Base-by-base conservation (phyloP, 2,329 filamentous ascomycete genomes). In the Pseudogymnoascus sp. region DNA sequence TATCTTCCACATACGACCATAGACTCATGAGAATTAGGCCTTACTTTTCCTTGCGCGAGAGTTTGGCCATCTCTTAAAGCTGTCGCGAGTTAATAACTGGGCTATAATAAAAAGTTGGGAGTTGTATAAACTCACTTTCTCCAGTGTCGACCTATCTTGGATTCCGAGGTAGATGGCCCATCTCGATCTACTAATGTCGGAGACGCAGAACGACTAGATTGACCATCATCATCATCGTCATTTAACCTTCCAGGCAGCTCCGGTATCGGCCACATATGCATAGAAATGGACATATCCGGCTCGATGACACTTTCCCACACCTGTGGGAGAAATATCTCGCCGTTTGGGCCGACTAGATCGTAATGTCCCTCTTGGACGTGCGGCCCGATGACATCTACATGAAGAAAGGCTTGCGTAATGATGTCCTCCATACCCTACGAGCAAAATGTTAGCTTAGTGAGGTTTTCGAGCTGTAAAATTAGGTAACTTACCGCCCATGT, bases 231-330 rank as follows among this genome's bases (percentile, higher is more conserved):
- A 6, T 7, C 19, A 6, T 39, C 14, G 6, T 7, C 6, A 39
- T 14, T 36, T 10, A 4, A 16, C 2, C n/a, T 39, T 39, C 6
- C n/a, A 14, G 36, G 14, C 36, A 3, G 71, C 43, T 83, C 81
- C 11, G 81, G 80, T 69, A 83, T 78, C 8, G 82, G 82, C 82
- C 82, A 85, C 79, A 85, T 81, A 69, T 83, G 82, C 85, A 87
- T 87, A 6, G 82, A 85, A 66, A 87, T 81, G 54, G 80, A 77
- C 85, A 85, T 88, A 73, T 91, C 89, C 1, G 90, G 89, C 74
- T 92, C 81, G 61, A 93, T 78, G n/a, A 90, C 86, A 71, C 85
- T 88, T 69, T 92, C 89, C 90, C 90, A 93, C 6, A 92, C 84
- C 61, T 85, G 80, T 6, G 89, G 88, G 51, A 93, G 83, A 69